phyloP scores from a whole-genome alignment of 192 early-diverging fungal genomes.

The Glomus cerebriforme region DNA sequence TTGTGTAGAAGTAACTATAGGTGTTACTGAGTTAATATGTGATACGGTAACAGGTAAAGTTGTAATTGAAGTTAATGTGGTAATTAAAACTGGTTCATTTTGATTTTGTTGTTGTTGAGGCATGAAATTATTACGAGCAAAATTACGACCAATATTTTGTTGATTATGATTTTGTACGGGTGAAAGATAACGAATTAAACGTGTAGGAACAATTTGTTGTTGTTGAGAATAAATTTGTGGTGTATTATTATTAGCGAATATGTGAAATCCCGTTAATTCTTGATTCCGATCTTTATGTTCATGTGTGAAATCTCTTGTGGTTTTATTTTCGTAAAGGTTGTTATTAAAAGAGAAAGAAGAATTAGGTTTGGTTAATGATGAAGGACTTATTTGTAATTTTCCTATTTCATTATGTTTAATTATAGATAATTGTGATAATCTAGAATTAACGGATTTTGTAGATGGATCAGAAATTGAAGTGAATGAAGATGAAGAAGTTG shows the following conservation, averaged over 20 bases:
- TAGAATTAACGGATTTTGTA: neutral
- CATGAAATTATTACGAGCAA: neutral
- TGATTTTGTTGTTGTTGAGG: neutral
- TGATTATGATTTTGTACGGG: neutral
- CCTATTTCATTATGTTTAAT: neutral
- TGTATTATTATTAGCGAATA: neutral
- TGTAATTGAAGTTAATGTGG: neutral
- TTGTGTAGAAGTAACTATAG: neutral
- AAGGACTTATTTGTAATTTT: no score
- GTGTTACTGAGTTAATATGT: neutral
- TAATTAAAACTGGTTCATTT: neutral
- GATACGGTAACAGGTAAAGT: neutral
- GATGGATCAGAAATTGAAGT: neutral
- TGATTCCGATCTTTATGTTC: neutral
- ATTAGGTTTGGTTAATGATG: neutral
- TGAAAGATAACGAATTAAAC: neutral
- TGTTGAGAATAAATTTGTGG: no score
- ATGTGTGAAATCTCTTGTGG: neutral
- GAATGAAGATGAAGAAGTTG: neutral
- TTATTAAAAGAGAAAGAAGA: neutral
- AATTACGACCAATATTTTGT: neutral
- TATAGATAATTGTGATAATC: neutral
- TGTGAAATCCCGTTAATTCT: neutral
- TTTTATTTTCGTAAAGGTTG: neutral
- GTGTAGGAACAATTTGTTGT: neutral